phyloP scores from a whole-genome alignment of 441 rosid genomes.

The Pelargonium fulgidum region DNA sequence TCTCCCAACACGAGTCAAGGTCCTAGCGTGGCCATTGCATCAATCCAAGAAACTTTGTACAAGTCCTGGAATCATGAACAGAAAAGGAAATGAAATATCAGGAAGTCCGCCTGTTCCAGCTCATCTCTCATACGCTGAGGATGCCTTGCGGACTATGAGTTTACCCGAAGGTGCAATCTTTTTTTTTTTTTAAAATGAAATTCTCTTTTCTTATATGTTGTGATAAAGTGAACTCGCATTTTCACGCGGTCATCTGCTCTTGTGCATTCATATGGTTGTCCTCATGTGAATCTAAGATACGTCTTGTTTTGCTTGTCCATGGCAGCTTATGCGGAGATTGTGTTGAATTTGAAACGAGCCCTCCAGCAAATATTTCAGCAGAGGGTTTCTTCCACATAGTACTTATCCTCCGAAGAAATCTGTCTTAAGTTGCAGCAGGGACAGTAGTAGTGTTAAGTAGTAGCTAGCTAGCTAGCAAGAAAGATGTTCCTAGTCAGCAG shows the following conservation, averaged over 20 bases:
- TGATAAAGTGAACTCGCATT: not conserved
- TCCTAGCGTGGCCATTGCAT: constrained; percentile 67
- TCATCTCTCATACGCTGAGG: constrained; percentile 79
- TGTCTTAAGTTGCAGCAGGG: not conserved
- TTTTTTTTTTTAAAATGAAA: not conserved
- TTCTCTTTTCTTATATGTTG: not conserved
- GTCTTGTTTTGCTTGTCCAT: constrained; percentile 15
- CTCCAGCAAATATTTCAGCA: constrained; percentile 46
- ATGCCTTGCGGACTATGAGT: constrained; percentile 66
- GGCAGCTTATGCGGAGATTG: constrained; percentile 87
- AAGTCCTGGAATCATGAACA: constrained; percentile 21
- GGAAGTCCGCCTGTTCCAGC: constrained; percentile 42
- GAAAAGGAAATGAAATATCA: constrained; percentile 30
- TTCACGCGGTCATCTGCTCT: too few species aligned
- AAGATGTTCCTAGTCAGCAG: too few species aligned
- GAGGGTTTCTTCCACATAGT: constrained; percentile 26
- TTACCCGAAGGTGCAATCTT: constrained; percentile 64
- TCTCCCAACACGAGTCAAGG: constrained; percentile 73
- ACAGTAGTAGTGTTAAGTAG: not conserved
- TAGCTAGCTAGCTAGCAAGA: too few species aligned
- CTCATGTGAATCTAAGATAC: not conserved
- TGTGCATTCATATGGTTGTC: not conserved
- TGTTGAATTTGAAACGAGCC: constrained; percentile 59
- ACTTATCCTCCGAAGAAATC: not conserved
- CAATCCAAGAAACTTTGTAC: constrained; percentile 44